These are phyloP conservation scores for Cryphonectria radicalis DNA, from an alignment of 2,329 filamentous ascomycete species.

Conservation along the genomic window DNA sequence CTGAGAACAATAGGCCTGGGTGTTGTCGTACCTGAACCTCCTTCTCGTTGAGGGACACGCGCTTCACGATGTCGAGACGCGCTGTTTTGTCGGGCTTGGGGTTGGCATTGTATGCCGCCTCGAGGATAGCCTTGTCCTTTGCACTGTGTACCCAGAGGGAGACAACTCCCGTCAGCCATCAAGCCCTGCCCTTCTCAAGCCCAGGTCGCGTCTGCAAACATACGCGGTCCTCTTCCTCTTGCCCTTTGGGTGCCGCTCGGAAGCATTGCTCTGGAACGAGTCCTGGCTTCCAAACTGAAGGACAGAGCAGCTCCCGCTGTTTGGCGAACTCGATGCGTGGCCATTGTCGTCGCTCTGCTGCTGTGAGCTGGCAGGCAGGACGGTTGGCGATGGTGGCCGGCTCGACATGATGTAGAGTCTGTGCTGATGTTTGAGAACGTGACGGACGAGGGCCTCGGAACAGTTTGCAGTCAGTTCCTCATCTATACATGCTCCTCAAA, in stretches of 20 bases:
- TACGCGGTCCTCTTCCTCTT: constrained; percentile 69
- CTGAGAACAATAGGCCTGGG: not conserved
- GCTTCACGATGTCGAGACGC: constrained; percentile 81
- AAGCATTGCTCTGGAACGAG: constrained; percentile 28
- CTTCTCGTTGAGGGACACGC: constrained; percentile 89
- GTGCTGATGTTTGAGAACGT: not conserved
- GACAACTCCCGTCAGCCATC: constrained; percentile 14
- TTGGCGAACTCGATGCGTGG: constrained; percentile 25
- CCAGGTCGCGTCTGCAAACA: constrained; percentile 40
- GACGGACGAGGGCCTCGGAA: not conserved
- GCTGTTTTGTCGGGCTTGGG: constrained; percentile 90
- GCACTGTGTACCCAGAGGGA: constrained; percentile 55
- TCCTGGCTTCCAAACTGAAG: constrained; percentile 19
- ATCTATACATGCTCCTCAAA: constrained; percentile 17
- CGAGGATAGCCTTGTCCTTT: constrained; percentile 86
- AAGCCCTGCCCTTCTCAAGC: constrained; percentile 13
- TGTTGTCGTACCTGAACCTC: constrained; percentile 81
- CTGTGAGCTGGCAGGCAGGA: constrained; percentile 22
- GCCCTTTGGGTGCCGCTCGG: constrained; percentile 57
- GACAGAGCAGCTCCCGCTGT: constrained; percentile 23
- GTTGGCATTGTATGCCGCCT: constrained; percentile 82
- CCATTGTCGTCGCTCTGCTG: constrained; percentile 19
- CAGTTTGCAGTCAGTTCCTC: constrained; percentile 1
- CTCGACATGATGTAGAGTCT: constrained; percentile 23
- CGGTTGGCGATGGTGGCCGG: constrained; percentile 25